Evolutionary conservation across 331 rosid genomes (phyloP).

Genomic region (Acacia concinna): DNA sequence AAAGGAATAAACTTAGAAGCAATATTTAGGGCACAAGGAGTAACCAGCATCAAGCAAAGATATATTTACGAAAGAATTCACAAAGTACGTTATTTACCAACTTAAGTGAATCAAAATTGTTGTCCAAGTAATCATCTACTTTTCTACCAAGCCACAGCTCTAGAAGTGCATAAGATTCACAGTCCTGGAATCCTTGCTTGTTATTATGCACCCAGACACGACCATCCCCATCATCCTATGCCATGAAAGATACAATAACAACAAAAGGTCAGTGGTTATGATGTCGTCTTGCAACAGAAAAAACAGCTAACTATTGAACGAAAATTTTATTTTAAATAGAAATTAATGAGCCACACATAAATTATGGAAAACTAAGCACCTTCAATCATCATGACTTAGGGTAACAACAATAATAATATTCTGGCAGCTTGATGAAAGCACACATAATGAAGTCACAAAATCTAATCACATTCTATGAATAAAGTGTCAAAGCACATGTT

Average conservation of each 20-base stretch:
- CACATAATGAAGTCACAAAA: not conserved
- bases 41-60: conserved; percentile 14
- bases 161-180: conserved; percentile 47
- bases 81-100: conserved; percentile 39
- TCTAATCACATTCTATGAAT: conserved; percentile 7
- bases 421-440: conserved; percentile 14
- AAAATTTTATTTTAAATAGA: not conserved
- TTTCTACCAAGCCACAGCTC: conserved; percentile 54
- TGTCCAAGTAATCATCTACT: conserved; percentile 54
- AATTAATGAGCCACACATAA: not conserved
- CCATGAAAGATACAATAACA: conserved; percentile 17
- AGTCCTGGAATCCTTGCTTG: conserved; percentile 69
- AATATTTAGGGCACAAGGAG: conserved; percentile 8
- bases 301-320: not conserved
- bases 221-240: conserved; percentile 44
- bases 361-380: conserved; percentile 8
- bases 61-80: conserved; percentile 8
- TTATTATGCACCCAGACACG: conserved; percentile 59
- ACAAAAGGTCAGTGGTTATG: conserved; percentile 19
- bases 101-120: conserved; percentile 40
- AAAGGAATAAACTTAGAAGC: conserved; percentile 1
- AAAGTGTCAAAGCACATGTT: not conserved
- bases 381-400: not conserved
- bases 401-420: conserved; percentile 1
- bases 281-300: not conserved